Conservation (phyloP, 2,329 filamentous ascomycete genomes). For the Aspergillus sp. region DNA sequence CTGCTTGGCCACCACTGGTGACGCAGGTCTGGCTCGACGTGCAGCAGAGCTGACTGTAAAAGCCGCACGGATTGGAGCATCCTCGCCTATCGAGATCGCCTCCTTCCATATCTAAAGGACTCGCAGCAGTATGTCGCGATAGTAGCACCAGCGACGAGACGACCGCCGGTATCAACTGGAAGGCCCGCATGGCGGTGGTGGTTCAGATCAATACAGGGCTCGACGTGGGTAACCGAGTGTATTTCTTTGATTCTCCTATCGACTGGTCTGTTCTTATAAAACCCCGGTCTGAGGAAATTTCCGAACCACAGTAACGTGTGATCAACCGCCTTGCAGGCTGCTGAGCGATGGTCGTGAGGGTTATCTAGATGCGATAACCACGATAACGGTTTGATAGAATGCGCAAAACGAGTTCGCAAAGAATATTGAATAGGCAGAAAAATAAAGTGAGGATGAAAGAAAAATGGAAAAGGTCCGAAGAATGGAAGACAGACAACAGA, state of each 20-base stretch:
- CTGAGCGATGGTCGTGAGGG: not conserved
- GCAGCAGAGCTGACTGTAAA: constrained; percentile 47
- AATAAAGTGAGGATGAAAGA: constrained; percentile 11
- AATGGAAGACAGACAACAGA: constrained; percentile 9
- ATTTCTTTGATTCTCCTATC: not conserved
- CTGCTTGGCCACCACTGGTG: constrained; percentile 43
- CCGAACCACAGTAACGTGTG: not conserved
- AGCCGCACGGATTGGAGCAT: constrained; percentile 49
- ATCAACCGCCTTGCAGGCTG: not conserved
- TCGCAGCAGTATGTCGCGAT: constrained; percentile 20
- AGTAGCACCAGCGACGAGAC: constrained; percentile 24
- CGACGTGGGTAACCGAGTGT: not conserved
- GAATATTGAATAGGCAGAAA: not conserved
- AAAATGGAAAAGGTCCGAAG: constrained; percentile 2
- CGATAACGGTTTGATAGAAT: not conserved
- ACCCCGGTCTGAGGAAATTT: not conserved
- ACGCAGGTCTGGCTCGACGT: constrained; percentile 39
- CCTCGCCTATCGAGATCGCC: constrained; percentile 22
- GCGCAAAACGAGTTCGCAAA: not conserved
- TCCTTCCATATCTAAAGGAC: constrained; percentile 22
- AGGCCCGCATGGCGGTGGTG: constrained; percentile 24
- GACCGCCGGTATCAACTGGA: constrained; percentile 15
- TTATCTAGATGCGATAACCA: not conserved
- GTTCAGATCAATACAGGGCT: not conserved
- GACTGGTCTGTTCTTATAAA: not conserved